Evolutionary conservation across 129 eudicot species (phyloP), one percentile per base, ranked within the genome.

Genomic region (Lactuca saligna): DNA sequence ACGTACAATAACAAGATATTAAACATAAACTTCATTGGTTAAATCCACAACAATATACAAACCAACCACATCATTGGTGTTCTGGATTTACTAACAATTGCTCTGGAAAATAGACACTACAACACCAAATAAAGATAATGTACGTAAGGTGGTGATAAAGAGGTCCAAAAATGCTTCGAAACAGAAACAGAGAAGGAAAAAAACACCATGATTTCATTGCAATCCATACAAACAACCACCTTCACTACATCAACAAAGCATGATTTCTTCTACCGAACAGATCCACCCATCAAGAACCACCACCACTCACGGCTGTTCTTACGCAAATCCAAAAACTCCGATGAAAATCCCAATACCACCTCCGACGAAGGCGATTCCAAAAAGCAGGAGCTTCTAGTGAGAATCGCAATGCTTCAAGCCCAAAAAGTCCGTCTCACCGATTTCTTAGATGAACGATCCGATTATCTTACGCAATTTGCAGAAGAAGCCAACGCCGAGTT

Each of bases 371-470:
- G 95, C 42, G 98, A 93, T 70, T 55, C 62, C 1, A 54, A 58
- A 5, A 81, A 80, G 57, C 98, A 93, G 39, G 98, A 93, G 38
- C 70, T 93, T 12, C 86, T 93, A 14, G 97, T 91, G 46, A 75
- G 71, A 57, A 93, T 93, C 7, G 95, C 90, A 10, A 84, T 81
- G 97, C 89, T 93, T 65, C 92, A 93, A 83, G 65, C 98, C n/a
- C 87, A 89, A 57, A 89, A 93, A 70, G 91, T 89, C 15, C 91
- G 95, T 10, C 90, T 89, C 57, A 79, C 95, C 0, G 95, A 87
- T 64, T 93, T 74, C 78, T 73, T 93, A 42, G 97, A 93, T 13
- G 97, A 93, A 75, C 80, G 92, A 64, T 86, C 98, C 3, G 90
- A 69, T 7, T 93, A 78, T 46, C 79, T 93, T 14, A 93, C 92